Evolutionary conservation across 306 rosid species (phyloP), one percentile per base, ranked within the genome.

Genomic region (Glycine tomentella): DNA sequence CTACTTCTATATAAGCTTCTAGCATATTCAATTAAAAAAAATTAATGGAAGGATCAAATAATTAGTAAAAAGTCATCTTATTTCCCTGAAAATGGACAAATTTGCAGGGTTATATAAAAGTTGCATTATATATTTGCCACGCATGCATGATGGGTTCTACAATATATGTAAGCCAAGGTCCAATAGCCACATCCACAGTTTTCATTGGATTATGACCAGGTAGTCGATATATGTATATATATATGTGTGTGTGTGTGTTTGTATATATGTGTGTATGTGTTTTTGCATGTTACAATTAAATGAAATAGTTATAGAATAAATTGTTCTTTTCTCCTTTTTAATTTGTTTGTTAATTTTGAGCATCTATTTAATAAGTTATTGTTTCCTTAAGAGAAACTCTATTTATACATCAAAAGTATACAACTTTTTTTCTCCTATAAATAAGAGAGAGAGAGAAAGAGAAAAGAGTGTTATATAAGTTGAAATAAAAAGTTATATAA

Each of bases 131-230:
- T 62, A 20, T 75, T 58, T 9, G 55, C 67, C 46, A 67, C 49
- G 20, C 61, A 78, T 83, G 53, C 52, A 44, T 38, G 50, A 72
- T 40, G 34, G 64, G 77, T 53, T 74, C 56, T 36, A 20, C 25
- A 0, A 20, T 20, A 20, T 20, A 20, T 20, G 25, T 20, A 20
- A 20, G 25, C 25, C 59, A 78, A 80, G 52, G 45, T 57, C 69
- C 58, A 81, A 84, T 81, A 82, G 89, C 90, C 72, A 79, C 62
- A 55, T 80, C 64, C 33, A 87, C 85, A 83, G 90, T 75, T 84
- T 82, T 42, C 69, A 82, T 74, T 83, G 77, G 79, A 75, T 84
- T 78, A 34, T 36, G 51, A 10, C 84, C 81, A 8, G 79, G 80
- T 84, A 80, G 91, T 86, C 70, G 49, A 75, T 82, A 36, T 20